Percentiles rank a stretch among this genome's conserved stretches.
Evolutionary conservation across 2,329 filamentous ascomycete species (phyloP).

Genomic region (Talaromyces verruculosus): DNA sequence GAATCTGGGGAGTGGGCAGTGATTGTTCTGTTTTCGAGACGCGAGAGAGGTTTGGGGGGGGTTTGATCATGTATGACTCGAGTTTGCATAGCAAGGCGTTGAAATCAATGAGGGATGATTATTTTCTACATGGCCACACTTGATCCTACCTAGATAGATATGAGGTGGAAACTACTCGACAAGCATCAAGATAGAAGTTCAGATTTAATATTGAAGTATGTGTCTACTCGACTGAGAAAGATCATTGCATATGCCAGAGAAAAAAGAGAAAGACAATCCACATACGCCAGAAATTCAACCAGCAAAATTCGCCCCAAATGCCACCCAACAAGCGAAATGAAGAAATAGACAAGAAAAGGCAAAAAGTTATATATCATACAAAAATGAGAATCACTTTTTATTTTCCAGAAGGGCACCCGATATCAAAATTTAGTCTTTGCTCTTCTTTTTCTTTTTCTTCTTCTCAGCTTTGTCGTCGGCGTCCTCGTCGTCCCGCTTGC

Average conservation of each 20-base stretch:
- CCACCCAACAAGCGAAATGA: conserved; percentile 35
- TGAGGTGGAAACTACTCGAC: too few relatives aligned
- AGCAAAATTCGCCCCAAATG: conserved; percentile 31
- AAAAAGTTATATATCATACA: conserved; percentile 47
- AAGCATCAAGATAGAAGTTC: neutral
- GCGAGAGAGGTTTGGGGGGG: neutral
- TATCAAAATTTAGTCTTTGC: conserved; percentile 48
- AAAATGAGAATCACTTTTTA: conserved; percentile 29
- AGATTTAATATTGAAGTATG: conserved; percentile 9
- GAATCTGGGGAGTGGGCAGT: conserved; percentile 27
- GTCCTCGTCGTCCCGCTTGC: conserved; percentile 60
- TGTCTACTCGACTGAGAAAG: neutral
- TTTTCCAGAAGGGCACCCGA: conserved; percentile 19
- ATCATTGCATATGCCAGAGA: conserved; percentile 18
- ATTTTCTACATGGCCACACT: neutral
- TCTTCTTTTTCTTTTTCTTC: conserved; percentile 58
- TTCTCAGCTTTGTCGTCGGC: conserved; percentile 56
- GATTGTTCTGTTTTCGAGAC: neutral
- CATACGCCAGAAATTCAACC: conserved; percentile 19
- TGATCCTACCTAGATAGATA: neutral
- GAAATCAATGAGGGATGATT: neutral
- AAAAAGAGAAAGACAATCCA: conserved; percentile 18
- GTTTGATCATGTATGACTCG: neutral
- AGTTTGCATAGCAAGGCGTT: conserved; percentile 20
- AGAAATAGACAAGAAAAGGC: conserved; percentile 32